Conservation (phyloP, 345 rosid genomes). For the Iberis pinnata region DNA sequence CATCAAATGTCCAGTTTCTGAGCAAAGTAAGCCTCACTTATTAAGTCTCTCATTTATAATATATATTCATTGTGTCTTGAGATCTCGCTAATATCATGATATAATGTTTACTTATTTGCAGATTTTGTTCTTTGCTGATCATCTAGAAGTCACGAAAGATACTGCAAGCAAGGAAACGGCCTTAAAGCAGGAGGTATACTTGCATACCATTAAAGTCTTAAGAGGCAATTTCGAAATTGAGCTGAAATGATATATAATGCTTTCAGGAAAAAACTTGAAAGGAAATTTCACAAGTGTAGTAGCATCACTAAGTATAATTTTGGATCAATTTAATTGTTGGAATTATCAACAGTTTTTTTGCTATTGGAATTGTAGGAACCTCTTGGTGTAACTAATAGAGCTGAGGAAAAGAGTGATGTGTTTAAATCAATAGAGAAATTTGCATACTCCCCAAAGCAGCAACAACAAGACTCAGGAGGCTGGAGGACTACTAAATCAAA, state of each 20-base stretch:
- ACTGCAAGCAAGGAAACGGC: constrained; percentile 28
- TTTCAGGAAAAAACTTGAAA: not conserved
- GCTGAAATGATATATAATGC: constrained; percentile 1
- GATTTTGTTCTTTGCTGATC: constrained; percentile 53
- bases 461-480: constrained; percentile 41
- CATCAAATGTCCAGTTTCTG: constrained; percentile 60
- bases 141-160: constrained; percentile 36
- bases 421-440: constrained; percentile 49
- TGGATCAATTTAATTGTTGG: not conserved
- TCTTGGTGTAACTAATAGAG: constrained; percentile 8
- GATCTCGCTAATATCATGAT: constrained; percentile 10
- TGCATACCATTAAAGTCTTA: not conserved
- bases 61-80: not conserved
- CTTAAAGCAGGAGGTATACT: not conserved
- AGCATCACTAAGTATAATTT: not conserved
- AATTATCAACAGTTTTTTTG: not conserved
- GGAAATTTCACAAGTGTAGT: not conserved
- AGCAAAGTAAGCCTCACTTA: constrained; percentile 44
- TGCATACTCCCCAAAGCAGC: constrained; percentile 42
- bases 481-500: constrained; percentile 86
- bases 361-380: constrained; percentile 33
- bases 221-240: not conserved
- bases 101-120: constrained; percentile 25
- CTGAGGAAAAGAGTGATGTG: constrained; percentile 30
- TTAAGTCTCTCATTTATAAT: not conserved